Base-by-base conservation (phyloP, 2,329 filamentous ascomycete species). In the Ophiognomonia clavigignenti-juglandacearum region DNA sequence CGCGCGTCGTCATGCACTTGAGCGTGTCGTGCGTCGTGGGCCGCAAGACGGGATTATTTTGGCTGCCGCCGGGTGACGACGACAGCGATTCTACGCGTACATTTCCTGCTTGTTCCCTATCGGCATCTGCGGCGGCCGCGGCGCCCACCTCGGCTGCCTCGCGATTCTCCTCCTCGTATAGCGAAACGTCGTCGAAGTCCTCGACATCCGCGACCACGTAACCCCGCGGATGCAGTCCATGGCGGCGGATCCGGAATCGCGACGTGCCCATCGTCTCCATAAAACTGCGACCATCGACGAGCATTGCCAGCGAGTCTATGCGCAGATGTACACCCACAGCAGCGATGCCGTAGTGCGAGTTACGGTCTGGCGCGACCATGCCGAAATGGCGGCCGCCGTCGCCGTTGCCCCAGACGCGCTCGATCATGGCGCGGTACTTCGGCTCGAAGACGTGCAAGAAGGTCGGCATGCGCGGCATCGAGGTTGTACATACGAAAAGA, bases 361-460 rank as follows among this genome's bases (percentile, higher is more conserved):
- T 18, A 39, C 68, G 78, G 70, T 84, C 86, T 53, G 83, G 82
- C 59, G 88, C 76, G 16, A 95, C 77, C 86, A 96, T 95, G 20
- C 91, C 91, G 59, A 96, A 96, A 20, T 81, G 86, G 13, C 80
- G 73, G 51, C 85, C 80, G 0, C 82, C 81, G 53, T 90, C 85
- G 44, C 95, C 46, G 19, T 42, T 26, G 14, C 23, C 46, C 50
- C 50, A 70, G 0, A 82, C 85, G 29, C 89, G 80, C 39, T 85
- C 78, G 31, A 96, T 85, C 88, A 96, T 93, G n/a, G 93, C 73
- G 7, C 88, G 81, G 61, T 96, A 96, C 6, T 87, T 78, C n/a
- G 88, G 87, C 62, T 96, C 91, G 60, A 95, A 96, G n/a, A 96
- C 80, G 57, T 95, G 87, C 3, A 96, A 70, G 56, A 93, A 93